phyloP scores from a whole-genome alignment of 495 filamentous ascomycete genomes.

The Penicillium steckii region DNA sequence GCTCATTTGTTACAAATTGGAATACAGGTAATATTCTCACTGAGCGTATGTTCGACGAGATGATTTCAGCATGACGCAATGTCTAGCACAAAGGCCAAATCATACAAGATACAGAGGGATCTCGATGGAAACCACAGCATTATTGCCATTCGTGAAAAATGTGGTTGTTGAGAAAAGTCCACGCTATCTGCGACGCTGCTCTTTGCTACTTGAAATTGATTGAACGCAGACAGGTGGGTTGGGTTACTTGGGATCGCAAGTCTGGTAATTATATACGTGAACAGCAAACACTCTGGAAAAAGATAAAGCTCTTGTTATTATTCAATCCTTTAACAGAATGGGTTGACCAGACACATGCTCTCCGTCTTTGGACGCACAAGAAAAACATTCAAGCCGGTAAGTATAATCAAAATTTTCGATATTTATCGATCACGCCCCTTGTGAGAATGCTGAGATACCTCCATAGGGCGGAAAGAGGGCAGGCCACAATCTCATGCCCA shows the following conservation, averaged over 20 bases:
- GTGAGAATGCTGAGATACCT: neutral
- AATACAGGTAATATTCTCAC: neutral
- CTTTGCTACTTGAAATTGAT: conserved; percentile 4
- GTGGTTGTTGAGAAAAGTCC: neutral
- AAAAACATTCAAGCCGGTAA: neutral
- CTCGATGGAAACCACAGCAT: neutral
- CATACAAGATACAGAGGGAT: neutral
- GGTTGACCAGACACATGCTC: conserved; percentile 32
- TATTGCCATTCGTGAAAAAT: neutral
- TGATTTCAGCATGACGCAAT: neutral
- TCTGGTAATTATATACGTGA: conserved; percentile 33
- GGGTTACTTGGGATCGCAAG: conserved; percentile 36
- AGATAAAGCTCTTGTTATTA: conserved; percentile 39
- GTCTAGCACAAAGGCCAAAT: neutral
- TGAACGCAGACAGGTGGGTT: conserved; percentile 34
- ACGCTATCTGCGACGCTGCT: neutral
- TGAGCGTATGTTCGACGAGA: neutral
- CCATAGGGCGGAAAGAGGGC: neutral
- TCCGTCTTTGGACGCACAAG: neutral
- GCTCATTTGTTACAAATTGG: neutral
- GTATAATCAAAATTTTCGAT: neutral
- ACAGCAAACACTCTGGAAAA: conserved; percentile 38
- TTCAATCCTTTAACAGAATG: conserved; percentile 42
- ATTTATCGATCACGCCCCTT: neutral
- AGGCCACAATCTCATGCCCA: neutral